These are phyloP conservation scores for Prinsepia uniflora DNA, from an alignment of 306 rosid species.

Conservation along the genomic window DNA sequence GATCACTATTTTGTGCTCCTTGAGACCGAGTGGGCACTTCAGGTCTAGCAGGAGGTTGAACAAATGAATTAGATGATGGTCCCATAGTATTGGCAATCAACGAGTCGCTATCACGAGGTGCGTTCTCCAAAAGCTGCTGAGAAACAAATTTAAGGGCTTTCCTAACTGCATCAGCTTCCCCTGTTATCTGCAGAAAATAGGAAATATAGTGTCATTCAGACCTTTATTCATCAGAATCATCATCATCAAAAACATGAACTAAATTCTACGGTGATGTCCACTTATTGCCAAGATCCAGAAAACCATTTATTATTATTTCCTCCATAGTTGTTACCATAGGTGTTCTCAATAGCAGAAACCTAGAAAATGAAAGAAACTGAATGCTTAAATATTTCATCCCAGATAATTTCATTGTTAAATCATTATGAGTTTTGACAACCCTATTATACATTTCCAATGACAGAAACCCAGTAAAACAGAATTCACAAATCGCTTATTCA, in stretches of 20 bases:
- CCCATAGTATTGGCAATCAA: slow-evolving; percentile 35
- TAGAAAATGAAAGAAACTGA: not conserved
- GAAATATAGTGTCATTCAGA: slow-evolving; percentile 18
- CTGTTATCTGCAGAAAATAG: slow-evolving; percentile 58
- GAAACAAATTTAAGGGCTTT: slow-evolving; percentile 76
- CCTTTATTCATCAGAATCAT: slow-evolving; percentile 29
- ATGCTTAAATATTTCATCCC: slow-evolving; percentile 11
- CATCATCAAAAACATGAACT: not conserved
- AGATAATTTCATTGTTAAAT: not conserved
- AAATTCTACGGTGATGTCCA: not conserved
- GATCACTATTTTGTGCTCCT: slow-evolving; percentile 43
- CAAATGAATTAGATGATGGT: slow-evolving; percentile 50
- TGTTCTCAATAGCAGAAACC: no score
- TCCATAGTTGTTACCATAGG: not conserved
- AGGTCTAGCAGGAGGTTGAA: slow-evolving; percentile 32
- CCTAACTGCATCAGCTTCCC: slow-evolving; percentile 67
- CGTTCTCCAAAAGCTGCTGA: slow-evolving; percentile 68
- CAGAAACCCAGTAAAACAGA: not conserved
- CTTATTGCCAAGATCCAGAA: not conserved
- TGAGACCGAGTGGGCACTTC: slow-evolving; percentile 43
- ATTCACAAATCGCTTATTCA: not conserved
- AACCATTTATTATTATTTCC: not conserved
- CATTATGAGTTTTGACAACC: not conserved
- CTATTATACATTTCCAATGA: not conserved
- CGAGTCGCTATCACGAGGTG: slow-evolving; percentile 53